Evolutionary conservation across 768 basidiomycete genomes (phyloP), one percentile per base, ranked within the genome.

Genomic region (Cyclocybe aegerita): DNA sequence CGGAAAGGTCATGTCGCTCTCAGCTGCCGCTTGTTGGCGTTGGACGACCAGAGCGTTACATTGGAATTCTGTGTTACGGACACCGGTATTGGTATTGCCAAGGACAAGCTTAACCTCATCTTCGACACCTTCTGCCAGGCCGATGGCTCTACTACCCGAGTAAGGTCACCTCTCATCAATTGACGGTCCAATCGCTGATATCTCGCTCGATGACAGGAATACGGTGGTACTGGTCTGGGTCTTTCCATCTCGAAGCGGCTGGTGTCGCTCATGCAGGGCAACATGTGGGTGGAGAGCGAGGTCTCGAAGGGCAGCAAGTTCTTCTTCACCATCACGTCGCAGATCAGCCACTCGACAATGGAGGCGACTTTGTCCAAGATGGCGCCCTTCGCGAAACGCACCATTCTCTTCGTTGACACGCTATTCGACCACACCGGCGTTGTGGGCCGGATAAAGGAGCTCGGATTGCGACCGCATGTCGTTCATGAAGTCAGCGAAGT

Each of bases 91-190:
- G 97, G 97, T 46, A 98, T 99, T 65, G 93, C 96, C 49, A 93
- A 94, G 66, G 97, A 98, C 69, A 98, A 98, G 75, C 73, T 98
- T 57, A 96, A 95, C 63, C 76, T 98, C 62, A 98, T 98, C 65
- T 99, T 98, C 70, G 97, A 99, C 65, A 98, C 97, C 1, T 99
- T 99, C 72, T 93, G 92, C 58, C 97, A 98, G 65, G 97, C 97
- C 0, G 97, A 98, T 75, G 97, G 97, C 17, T 98, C 94, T 7
- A 98, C 97, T 4, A 98, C 95, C 4, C 72, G 96, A 63, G 92
- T 91, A 60, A 38, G 86, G 41, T 54, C 39, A 9, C 48, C 11
- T 46, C 42, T 44, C 34, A 34, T 34, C 31, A 16, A 2, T 37
- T 35, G 41, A 4, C 43, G 39, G 4, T 14, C 23, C 9, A 2